Percentiles rank a stretch among this genome's conserved stretches.
Evolutionary conservation across 2,329 filamentous ascomycete genomes (phyloP).

Genomic region (Purpureocillium lavendulum): DNA sequence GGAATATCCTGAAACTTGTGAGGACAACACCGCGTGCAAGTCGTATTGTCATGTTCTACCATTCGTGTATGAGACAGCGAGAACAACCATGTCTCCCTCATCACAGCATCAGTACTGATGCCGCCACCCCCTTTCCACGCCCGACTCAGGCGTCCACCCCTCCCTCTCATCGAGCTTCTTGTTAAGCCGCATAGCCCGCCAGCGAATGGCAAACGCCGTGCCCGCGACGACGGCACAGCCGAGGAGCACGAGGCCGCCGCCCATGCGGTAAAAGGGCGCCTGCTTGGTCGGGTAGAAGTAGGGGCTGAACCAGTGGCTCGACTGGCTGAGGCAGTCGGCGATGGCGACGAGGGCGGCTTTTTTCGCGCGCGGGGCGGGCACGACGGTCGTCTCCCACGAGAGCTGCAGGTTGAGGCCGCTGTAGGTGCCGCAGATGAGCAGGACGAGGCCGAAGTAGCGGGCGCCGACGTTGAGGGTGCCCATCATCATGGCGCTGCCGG

Average conservation of each 20-base stretch:
- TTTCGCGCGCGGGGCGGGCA: slow-evolving; percentile 27
- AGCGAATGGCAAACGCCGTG: slow-evolving; percentile 10
- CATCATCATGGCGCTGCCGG: slow-evolving; percentile 31
- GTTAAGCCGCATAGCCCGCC: slow-evolving; percentile 12
- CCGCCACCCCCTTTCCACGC: slow-evolving; percentile 13
- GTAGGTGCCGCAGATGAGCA: slow-evolving; percentile 28
- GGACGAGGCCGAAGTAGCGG: slow-evolving; percentile 32
- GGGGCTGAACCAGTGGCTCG: slow-evolving; percentile 29
- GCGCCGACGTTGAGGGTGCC: slow-evolving; percentile 28
- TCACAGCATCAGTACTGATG: slow-evolving; percentile 4
- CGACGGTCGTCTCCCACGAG: slow-evolving; percentile 29
- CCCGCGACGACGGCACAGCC: slow-evolving; percentile 10
- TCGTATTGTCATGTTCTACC: too few relatives aligned
- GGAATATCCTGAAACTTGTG: too few relatives aligned
- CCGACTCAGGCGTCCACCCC: slow-evolving; percentile 13
- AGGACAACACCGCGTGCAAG: too few relatives aligned
- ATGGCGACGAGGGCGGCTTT: slow-evolving; percentile 31
- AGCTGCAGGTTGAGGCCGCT: slow-evolving; percentile 29
- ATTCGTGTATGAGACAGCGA: too few relatives aligned
- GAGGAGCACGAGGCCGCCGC: slow-evolving; percentile 12
- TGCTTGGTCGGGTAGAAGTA: slow-evolving; percentile 23
- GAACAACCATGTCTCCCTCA: too few relatives aligned
- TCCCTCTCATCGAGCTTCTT: slow-evolving; percentile 16
- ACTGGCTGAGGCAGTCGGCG: slow-evolving; percentile 27
- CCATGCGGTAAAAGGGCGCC: slow-evolving; percentile 17